phyloP scores from a whole-genome alignment of 371 early-diverging fungal genomes.

The Fennellomyces sp. region DNA sequence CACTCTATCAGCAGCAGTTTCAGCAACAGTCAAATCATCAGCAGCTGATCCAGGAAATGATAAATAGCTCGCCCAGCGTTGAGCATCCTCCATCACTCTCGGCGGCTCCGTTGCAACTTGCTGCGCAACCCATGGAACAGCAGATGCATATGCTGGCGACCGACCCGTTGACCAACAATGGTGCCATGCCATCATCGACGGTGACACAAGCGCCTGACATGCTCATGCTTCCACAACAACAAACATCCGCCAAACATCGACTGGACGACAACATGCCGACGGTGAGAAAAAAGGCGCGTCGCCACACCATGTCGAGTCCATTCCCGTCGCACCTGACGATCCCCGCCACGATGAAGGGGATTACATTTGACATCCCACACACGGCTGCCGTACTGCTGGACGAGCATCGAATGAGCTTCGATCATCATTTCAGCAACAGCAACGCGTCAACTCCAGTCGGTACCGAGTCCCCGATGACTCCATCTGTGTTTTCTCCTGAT shows the following conservation, averaged over 20 bases:
- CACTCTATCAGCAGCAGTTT: neutral
- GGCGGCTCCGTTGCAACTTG: neutral
- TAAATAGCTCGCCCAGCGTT: neutral
- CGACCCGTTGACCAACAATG: neutral
- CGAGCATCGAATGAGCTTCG: slow-evolving; percentile 9
- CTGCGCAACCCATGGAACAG: neutral
- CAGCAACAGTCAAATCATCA: neutral
- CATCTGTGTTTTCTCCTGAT: neutral
- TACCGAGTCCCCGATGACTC: neutral
- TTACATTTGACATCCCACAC: slow-evolving; percentile 3
- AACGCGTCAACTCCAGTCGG: slow-evolving; percentile 7
- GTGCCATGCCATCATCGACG: neutral
- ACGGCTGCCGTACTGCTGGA: slow-evolving; percentile 6
- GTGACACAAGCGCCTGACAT: neutral
- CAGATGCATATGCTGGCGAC: too few relatives aligned
- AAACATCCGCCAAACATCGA: neutral
- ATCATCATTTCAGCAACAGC: neutral
- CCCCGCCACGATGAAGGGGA: neutral
- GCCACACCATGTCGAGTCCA: slow-evolving; percentile 19
- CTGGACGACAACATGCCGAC: neutral
- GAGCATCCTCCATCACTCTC: neutral
- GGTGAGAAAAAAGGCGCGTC: slow-evolving; percentile 16
- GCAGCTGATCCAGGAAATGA: neutral
- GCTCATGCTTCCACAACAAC: neutral
- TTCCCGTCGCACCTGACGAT: slow-evolving; percentile 11